Conservation (phyloP, 257 asterid species). For the Thymus quinquecostatus region DNA sequence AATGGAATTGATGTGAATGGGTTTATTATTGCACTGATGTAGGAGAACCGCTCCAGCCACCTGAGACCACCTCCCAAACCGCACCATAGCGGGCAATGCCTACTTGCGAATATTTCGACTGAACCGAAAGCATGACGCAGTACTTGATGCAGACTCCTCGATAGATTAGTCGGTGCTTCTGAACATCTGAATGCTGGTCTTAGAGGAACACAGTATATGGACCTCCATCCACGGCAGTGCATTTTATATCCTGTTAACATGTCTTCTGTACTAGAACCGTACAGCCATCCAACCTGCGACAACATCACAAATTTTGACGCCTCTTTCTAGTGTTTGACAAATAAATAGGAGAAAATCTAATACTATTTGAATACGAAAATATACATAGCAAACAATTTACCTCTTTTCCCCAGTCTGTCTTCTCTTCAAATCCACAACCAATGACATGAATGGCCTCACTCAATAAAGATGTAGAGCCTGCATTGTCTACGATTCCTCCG, state of each 20-base stretch:
- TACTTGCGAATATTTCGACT: slow-evolving; percentile 18
- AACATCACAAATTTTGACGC: too few relatives aligned
- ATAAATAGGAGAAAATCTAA: too few relatives aligned
- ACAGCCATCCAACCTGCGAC: slow-evolving; percentile 18
- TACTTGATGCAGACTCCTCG: slow-evolving; percentile 22
- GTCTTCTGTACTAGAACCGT: slow-evolving; percentile 28
- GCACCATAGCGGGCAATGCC: slow-evolving; percentile 25
- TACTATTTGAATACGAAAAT: too few relatives aligned
- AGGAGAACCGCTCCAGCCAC: slow-evolving; percentile 20
- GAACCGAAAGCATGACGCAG: slow-evolving; percentile 27
- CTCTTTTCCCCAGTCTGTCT: slow-evolving; percentile 28
- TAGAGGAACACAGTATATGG: slow-evolving; percentile 24
- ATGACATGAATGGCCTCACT: slow-evolving; percentile 24
- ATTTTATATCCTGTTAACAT: slow-evolving; percentile 30
- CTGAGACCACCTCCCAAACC: slow-evolving; percentile 27
- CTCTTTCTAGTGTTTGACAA: too few relatives aligned
- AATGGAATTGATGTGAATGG: slow-evolving; percentile 23
- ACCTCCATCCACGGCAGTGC: slow-evolving; percentile 31
- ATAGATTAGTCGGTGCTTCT: neutral
- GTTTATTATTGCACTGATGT: slow-evolving; percentile 23
- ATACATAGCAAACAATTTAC: neutral
- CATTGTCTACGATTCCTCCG: slow-evolving; percentile 14
- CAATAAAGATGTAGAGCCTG: slow-evolving; percentile 8
- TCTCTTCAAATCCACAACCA: slow-evolving; percentile 25
- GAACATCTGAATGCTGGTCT: slow-evolving; percentile 26